Evolutionary conservation across 148 eudicot genomes (phyloP).

Genomic region (Vaccinium macrocarpon): DNA sequence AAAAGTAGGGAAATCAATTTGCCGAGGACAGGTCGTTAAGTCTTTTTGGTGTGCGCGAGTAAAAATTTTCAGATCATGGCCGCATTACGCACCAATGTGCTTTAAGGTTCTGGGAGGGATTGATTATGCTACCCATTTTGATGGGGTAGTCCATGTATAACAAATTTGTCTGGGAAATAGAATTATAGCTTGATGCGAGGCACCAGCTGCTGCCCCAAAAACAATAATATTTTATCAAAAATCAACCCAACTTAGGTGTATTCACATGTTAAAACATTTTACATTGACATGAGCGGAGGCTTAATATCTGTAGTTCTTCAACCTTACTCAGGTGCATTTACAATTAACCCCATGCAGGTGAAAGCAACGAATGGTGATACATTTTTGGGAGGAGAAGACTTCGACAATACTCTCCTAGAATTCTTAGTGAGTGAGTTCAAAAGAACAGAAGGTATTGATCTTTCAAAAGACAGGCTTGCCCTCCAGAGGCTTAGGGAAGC

Average conservation of each 20-base stretch:
- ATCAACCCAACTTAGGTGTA: background rate
- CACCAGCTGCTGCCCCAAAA: background rate
- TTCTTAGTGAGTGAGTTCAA: conserved; percentile 77
- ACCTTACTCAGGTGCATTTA: background rate
- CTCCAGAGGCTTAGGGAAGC: conserved; percentile 94
- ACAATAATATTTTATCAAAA: background rate
- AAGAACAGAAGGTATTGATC: conserved; percentile 68
- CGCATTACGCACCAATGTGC: background rate
- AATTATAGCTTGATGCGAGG: background rate
- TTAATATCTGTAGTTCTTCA: background rate
- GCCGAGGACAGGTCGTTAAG: background rate
- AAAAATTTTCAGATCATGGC: background rate
- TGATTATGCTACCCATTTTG: background rate
- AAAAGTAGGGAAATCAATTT: background rate
- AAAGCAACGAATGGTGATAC: conserved; percentile 98
- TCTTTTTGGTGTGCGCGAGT: background rate
- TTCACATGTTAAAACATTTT: background rate
- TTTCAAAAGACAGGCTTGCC: conserved; percentile 72
- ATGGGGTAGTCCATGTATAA: background rate
- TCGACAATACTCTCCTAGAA: conserved; percentile 76
- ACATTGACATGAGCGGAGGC: background rate
- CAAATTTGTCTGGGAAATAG: background rate
- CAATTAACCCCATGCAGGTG: conserved; percentile 41
- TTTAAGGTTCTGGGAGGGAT: background rate
- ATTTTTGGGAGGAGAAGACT: conserved; percentile 95